A percentile compares a stretch with the other conserved stretches of the same genome.
These are phyloP conservation scores for Populus simonii DNA, from an alignment of 345 rosid genomes.

Conservation along the genomic window DNA sequence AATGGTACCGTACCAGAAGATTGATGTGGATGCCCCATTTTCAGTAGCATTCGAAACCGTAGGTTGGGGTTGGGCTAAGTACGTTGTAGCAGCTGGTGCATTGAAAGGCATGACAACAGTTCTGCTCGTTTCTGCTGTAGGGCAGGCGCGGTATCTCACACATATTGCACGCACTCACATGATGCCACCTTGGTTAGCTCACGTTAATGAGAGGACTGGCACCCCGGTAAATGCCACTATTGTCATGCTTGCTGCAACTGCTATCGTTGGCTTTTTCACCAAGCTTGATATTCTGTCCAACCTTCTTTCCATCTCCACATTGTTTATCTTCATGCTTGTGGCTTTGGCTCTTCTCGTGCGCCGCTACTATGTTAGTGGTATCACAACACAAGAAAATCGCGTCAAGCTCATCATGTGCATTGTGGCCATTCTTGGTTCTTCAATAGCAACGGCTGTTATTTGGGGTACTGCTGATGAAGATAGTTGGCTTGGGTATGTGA, in stretches of 20 bases:
- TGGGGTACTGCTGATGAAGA: background rate
- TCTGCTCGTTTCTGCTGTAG: conserved; percentile 3
- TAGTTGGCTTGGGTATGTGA: conserved; percentile 7
- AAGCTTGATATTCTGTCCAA: conserved; percentile 12
- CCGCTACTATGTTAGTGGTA: conserved; percentile 3
- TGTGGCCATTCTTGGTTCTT: conserved; percentile 5
- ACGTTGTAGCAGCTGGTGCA: conserved; percentile 11
- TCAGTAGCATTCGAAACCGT: background rate
- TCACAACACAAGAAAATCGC: background rate
- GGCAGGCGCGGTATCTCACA: conserved; percentile 19
- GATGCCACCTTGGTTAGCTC: conserved; percentile 18
- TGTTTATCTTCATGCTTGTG: conserved; percentile 11
- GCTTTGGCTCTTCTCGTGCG: conserved; percentile 8
- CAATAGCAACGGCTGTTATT: conserved; percentile 1
- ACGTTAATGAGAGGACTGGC: conserved; percentile 5
- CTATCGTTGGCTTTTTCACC: conserved; percentile 15
- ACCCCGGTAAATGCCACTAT: conserved; percentile 14
- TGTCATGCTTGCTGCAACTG: conserved; percentile 15
- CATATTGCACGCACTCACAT: conserved; percentile 17
- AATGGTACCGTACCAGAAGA: background rate
- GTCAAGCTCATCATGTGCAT: background rate
- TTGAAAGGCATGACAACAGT: conserved; percentile 17
- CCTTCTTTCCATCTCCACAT: conserved; percentile 9
- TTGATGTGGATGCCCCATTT: background rate
- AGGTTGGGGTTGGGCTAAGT: conserved; percentile 10